A percentile compares a stretch with the other conserved stretches of the same genome.
Evolutionary conservation across 1,284 basidiomycete species (phyloP).

Genomic region (Microbotryum lychnidis-dioicae): DNA sequence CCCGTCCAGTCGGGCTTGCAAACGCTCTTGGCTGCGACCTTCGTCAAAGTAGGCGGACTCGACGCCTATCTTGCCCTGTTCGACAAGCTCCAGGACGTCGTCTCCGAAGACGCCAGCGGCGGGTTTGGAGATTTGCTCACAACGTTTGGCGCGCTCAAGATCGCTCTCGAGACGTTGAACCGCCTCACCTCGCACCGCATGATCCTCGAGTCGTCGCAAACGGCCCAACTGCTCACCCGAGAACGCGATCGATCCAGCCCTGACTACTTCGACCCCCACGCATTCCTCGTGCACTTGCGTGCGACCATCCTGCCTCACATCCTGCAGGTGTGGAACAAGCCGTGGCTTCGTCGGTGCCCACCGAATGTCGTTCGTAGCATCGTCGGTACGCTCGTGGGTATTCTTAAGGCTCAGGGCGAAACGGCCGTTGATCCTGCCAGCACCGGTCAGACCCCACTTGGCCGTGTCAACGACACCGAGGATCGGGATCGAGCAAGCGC

Average conservation of each 20-base stretch:
- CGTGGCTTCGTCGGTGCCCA: constrained; percentile 71
- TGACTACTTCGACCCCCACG: constrained; percentile 71
- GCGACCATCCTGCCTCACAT: constrained; percentile 61
- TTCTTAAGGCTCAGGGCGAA: constrained; percentile 74
- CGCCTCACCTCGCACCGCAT: constrained; percentile 70
- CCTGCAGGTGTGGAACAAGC: constrained; percentile 66
- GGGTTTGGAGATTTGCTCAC: no score
- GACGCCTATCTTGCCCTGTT: constrained; percentile 59
- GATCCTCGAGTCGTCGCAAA: constrained; percentile 78
- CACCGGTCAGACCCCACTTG: background rate
- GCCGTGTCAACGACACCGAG: constrained; percentile 5
- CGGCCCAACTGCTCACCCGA: constrained; percentile 58
- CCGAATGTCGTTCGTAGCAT: constrained; percentile 59
- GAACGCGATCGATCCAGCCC: constrained; percentile 48
- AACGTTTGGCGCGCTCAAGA: constrained; percentile 74
- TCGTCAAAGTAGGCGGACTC: constrained; percentile 66
- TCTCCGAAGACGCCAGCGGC: constrained; percentile 16
- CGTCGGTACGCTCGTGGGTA: constrained; percentile 68
- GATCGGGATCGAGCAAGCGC: no score
- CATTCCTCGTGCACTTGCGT: constrained; percentile 76
- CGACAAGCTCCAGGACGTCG: constrained; percentile 45
- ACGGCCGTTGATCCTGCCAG: constrained; percentile 9
- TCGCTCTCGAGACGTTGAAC: constrained; percentile 67
- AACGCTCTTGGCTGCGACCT: constrained; percentile 68
- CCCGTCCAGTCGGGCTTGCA: constrained; percentile 48